phyloP scores from a whole-genome alignment of 805 yeast species.

The Phaffomyces opuntiae region DNA sequence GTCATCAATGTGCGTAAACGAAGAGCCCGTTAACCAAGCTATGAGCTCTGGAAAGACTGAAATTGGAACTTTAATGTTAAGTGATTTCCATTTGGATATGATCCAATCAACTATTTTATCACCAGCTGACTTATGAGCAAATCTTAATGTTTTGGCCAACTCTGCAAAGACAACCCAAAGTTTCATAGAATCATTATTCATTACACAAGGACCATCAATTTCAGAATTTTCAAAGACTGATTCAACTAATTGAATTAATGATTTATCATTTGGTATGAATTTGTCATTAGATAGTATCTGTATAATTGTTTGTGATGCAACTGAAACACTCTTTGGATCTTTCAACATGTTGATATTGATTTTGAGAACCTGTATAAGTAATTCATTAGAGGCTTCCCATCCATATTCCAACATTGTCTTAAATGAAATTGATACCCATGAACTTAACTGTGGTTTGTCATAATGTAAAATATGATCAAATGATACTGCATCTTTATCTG shows the following conservation, averaged over 20 bases:
- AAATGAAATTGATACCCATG: conserved; percentile 17
- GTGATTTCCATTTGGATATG: conserved; percentile 33
- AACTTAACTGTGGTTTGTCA: conserved; percentile 4
- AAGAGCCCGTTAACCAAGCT: conserved; percentile 36
- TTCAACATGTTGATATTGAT: conserved; percentile 29
- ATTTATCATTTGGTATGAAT: conserved; percentile 26
- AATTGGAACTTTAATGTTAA: neutral
- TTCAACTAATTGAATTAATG: conserved; percentile 39
- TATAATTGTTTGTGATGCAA: conserved; percentile 21
- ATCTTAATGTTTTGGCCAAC: conserved; percentile 29
- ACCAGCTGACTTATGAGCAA: conserved; percentile 23
- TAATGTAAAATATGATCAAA: conserved; percentile 9
- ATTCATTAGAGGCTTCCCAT: conserved; percentile 11
- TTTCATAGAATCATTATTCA: conserved; percentile 39
- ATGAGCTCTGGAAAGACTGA: conserved; percentile 29
- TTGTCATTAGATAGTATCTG: conserved; percentile 13
- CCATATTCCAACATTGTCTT: conserved; percentile 15
- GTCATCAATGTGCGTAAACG: neutral
- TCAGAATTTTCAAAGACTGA: conserved; percentile 48
- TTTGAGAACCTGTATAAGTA: conserved; percentile 21
- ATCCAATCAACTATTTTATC: conserved; percentile 46
- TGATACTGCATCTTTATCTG: neutral
- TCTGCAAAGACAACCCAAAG: conserved; percentile 46
- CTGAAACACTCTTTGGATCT: conserved; percentile 13
- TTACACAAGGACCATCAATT: conserved; percentile 49